Conservation (phyloP, 768 basidiomycete genomes). For the Suillus decipiens region DNA sequence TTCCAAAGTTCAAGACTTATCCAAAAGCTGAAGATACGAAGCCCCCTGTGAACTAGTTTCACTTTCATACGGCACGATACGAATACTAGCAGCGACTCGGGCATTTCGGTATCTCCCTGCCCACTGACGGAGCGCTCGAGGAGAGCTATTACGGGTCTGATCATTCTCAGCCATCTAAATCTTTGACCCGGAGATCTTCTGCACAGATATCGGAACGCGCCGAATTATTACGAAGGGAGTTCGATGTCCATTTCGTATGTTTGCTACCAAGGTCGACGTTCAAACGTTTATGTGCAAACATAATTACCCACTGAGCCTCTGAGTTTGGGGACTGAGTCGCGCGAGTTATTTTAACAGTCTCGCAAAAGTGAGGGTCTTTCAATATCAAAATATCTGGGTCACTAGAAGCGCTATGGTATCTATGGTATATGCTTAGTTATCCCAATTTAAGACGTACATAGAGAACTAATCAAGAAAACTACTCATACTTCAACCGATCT, state of each 20-base stretch:
- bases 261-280: not conserved
- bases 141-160: not conserved
- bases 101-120: not conserved
- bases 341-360: not conserved
- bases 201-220: not conserved
- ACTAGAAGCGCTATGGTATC: not conserved
- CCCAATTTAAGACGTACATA: not conserved
- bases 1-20: too few relatives aligned
- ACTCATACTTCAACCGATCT: slow-evolving; percentile 9
- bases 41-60: not conserved
- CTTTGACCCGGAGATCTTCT: not conserved
- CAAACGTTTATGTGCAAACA: not conserved
- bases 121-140: not conserved
- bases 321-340: not conserved
- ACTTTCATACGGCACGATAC: not conserved
- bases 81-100: not conserved
- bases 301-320: not conserved
- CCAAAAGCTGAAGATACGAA: too few relatives aligned
- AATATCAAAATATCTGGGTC: not conserved
- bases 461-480: not conserved
- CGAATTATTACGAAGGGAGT: not conserved
- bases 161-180: not conserved
- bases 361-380: not conserved
- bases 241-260: not conserved
- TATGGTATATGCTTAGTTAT: too few relatives aligned